Conservation (phyloP, 305 asterid genomes). For the Solanum hybrid region DNA sequence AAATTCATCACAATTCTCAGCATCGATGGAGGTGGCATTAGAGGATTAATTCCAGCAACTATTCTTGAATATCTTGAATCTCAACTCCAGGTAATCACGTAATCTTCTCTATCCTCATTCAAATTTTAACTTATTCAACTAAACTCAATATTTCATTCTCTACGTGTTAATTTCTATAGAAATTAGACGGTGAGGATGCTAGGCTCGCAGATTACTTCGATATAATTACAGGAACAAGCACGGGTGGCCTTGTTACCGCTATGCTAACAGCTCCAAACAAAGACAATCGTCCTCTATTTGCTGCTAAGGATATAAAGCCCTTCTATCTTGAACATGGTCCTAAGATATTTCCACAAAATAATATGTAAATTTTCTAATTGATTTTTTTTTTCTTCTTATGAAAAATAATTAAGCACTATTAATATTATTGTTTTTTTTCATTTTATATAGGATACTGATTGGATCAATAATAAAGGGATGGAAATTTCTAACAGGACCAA, state of each 20-base stretch:
- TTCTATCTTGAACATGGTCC: conserved; percentile 29
- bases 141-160: neutral
- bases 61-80: conserved; percentile 36
- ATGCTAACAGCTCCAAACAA: conserved; percentile 31
- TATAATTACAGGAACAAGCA: conserved; percentile 44
- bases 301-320: conserved; percentile 34
- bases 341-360: conserved; percentile 22
- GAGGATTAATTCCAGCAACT: conserved; percentile 33
- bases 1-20: conserved; percentile 30
- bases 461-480: neutral
- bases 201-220: conserved; percentile 40
- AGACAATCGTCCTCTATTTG: conserved; percentile 30
- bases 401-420: neutral
- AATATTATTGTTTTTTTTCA: neutral
- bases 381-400: neutral
- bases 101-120: neutral
- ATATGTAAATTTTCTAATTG: conserved; percentile 1
- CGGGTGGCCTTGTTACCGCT: conserved; percentile 33
- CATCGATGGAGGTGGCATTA: conserved; percentile 44
- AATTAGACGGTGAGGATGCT: conserved; percentile 33
- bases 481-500: conserved; percentile 18
- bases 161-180: neutral
- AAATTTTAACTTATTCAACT: neutral
- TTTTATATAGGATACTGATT: neutral
- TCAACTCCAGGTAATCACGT: conserved; percentile 26